phyloP scores from a whole-genome alignment of 768 basidiomycete species.

The Lactifluus pinguis region DNA sequence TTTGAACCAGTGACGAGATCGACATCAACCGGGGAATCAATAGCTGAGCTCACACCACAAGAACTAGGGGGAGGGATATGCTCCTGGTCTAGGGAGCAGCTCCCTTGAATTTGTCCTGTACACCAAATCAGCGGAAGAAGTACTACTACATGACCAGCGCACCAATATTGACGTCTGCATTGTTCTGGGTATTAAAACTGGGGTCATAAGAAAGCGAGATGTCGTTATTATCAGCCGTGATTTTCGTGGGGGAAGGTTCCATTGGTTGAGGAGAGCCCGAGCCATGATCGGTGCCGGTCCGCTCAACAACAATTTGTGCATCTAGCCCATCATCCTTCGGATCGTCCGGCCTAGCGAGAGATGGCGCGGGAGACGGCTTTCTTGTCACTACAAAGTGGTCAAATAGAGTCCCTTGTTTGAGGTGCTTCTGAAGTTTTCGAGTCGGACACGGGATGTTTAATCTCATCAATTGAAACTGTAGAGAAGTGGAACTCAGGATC shows the following conservation, averaged over 20 bases:
- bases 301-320: not conserved
- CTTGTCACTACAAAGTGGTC: constrained; percentile 7
- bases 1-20: not conserved
- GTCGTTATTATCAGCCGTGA: not conserved
- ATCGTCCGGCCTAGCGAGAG: not conserved
- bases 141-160: not conserved
- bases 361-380: not conserved
- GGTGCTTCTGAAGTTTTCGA: not conserved
- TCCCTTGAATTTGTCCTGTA: not conserved
- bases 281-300: not conserved
- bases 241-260: not conserved
- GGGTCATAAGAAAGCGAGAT: not conserved
- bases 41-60: not conserved
- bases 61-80: not conserved
- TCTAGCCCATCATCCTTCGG: not conserved
- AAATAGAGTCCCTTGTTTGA: constrained; percentile 24
- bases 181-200: not conserved
- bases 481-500: not conserved
- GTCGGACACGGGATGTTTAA: not conserved
- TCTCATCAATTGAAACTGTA: not conserved
- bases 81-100: not conserved
- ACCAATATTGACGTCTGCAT: not conserved
- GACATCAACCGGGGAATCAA: not conserved
- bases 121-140: not conserved
- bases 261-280: not conserved